Evolutionary conservation across 2,329 filamentous ascomycete species (phyloP).

Genomic region (Xylaria sp.): DNA sequence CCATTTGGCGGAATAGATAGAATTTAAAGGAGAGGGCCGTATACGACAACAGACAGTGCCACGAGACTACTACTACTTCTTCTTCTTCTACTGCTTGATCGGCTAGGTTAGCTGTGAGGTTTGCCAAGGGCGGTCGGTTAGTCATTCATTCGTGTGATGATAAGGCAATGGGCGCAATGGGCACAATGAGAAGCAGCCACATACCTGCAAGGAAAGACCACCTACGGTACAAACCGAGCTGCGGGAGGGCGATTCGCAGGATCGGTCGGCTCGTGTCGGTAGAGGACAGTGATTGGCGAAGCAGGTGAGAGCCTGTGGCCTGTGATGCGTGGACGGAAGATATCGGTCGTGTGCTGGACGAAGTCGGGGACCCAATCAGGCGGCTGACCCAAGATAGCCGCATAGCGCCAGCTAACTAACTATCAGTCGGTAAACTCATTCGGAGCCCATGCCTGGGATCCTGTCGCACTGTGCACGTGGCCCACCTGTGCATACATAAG

Average conservation of each 20-base stretch:
- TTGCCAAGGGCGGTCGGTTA: slow-evolving; percentile 10
- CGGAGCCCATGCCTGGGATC: not conserved
- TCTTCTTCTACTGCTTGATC: no score
- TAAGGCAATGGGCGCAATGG: not conserved
- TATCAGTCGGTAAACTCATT: slow-evolving; percentile 21
- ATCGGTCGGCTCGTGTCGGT: slow-evolving; percentile 3
- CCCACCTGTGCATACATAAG: not conserved
- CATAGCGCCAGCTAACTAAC: slow-evolving; percentile 3
- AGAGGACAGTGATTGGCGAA: slow-evolving; percentile 13
- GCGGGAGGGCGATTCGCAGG: not conserved
- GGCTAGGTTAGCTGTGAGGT: not conserved
- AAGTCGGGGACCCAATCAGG: slow-evolving; percentile 22
- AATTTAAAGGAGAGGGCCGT: not conserved
- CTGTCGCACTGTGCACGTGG: slow-evolving; percentile 30
- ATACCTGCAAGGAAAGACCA: slow-evolving; percentile 1
- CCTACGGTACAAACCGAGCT: slow-evolving; percentile 1
- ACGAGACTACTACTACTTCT: slow-evolving; percentile 1
- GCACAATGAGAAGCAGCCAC: slow-evolving; percentile 8
- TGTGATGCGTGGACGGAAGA: slow-evolving; percentile 20
- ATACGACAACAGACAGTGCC: slow-evolving; percentile 2
- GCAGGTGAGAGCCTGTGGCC: slow-evolving; percentile 19
- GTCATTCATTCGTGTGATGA: not conserved
- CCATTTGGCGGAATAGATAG: slow-evolving; percentile 16
- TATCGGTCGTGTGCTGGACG: slow-evolving; percentile 24
- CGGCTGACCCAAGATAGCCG: slow-evolving; percentile 25